These are phyloP conservation scores for Neonectria sp. DNA, from an alignment of 2,329 filamentous ascomycete genomes.

Conservation along the genomic window DNA sequence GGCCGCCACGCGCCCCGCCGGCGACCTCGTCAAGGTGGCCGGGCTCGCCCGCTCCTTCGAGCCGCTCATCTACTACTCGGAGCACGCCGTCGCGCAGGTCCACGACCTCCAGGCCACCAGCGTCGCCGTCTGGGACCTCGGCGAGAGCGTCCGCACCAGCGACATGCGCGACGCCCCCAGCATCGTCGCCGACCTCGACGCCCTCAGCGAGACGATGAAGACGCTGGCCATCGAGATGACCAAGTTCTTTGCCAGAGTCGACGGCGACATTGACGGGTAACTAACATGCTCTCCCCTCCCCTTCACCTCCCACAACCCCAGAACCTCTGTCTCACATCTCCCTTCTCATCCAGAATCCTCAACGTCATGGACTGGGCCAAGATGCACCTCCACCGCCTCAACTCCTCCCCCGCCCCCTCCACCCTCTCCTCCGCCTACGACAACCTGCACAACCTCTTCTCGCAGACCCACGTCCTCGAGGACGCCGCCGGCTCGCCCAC, in stretches of 20 bases:
- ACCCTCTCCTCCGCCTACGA: slow-evolving; percentile 80
- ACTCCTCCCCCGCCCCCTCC: slow-evolving; percentile 70
- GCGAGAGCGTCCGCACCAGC: slow-evolving; percentile 88
- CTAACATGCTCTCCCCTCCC: neutral
- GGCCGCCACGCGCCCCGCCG: slow-evolving; percentile 61
- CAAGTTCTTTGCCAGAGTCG: slow-evolving; percentile 93
- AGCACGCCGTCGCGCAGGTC: slow-evolving; percentile 89
- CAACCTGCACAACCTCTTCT: slow-evolving; percentile 86
- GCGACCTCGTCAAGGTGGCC: slow-evolving; percentile 90
- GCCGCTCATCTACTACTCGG: slow-evolving; percentile 94
- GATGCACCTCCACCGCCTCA: slow-evolving; percentile 83
- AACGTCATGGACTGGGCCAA: slow-evolving; percentile 98
- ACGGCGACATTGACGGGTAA: slow-evolving; percentile 90
- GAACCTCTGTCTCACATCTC: slow-evolving; percentile 29
- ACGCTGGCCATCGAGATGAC: slow-evolving; percentile 88
- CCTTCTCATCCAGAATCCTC: slow-evolving; percentile 73
- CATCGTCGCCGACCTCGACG: slow-evolving; percentile 89
- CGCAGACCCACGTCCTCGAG: slow-evolving; percentile 73
- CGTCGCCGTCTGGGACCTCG: slow-evolving; percentile 94
- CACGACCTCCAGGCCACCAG: slow-evolving; percentile 91
- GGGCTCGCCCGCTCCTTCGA: slow-evolving; percentile 93
- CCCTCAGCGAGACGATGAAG: slow-evolving; percentile 88
- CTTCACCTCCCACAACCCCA: neutral
- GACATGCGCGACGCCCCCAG: slow-evolving; percentile 92
- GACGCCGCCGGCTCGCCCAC: slow-evolving; percentile 72